Base-by-base conservation (phyloP, 768 basidiomycete species). In the Gloeostereum incarnatum region DNA sequence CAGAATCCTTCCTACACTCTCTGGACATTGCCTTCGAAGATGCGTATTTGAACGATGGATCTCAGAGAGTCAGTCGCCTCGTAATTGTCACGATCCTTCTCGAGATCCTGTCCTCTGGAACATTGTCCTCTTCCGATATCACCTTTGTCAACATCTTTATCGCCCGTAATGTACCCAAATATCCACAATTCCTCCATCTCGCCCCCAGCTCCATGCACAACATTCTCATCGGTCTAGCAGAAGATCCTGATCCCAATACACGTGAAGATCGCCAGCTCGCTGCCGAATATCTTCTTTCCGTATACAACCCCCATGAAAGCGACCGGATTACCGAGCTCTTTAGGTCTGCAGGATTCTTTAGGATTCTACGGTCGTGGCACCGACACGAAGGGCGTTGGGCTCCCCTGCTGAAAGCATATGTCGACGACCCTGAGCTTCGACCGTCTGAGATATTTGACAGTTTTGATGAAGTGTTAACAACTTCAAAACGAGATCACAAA, bases 21-120 rank as follows among this genome's bases (percentile, higher is more conserved):
- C 67, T 99, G 44, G 96, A 99, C 57, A 78, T 92, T 42, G 91
- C 88, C 1, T 94, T 98, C 48, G 96, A 99, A 56, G 92, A 97
- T 48, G 58, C 81, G 1, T 94, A 84, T 61, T 73, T 97, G 22
- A 91, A 93, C 54, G 85, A 88, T 40, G 73, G 82, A 30, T 64
- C 71, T 3, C 69, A 66, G 35, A 62, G 66, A 19, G 69, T 83
- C 37, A 85, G 70, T 46, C 83, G 94, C 24, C 78, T 92, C 27
- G 69, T 83, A 41, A 79, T 97, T 46, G 66, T 93, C 51, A 82
- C 82, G 49, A 81, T 90, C 39, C 64, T 97, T 24, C 69, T 92
- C 40, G 91, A 97, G 51, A 78, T 93, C 24, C 47, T 82, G 5
- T 64, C 75, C 4, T 66, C 72, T 2, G 61, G 60, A 17, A 65